Evolutionary conservation across 2,329 filamentous ascomycete genomes (phyloP), one percentile per base, ranked within the genome.

Genomic region (Hypoxylon sp.): DNA sequence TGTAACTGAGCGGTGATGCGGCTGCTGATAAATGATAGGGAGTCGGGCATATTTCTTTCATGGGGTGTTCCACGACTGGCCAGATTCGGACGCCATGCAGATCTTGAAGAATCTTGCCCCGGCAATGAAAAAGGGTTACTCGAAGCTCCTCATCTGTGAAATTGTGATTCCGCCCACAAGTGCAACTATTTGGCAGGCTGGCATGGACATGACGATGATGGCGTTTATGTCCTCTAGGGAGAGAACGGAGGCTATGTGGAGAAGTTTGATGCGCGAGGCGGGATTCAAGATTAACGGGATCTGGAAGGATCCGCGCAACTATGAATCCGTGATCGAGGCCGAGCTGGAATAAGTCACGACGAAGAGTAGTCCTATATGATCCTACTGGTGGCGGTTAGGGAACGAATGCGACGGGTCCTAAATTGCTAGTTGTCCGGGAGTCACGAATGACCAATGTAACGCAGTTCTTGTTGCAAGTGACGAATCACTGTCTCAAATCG

Each of bases 61-160:
- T 31, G 67, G 62, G 1, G 66, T 79, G 13, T 68, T 79, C 8
- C 76, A 79, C 33, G 75, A 79, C 55, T 79, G 74, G 74, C 67
- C 72, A 0, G 73, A 79, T 46, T 64, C 63, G 8, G 63, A 71
- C 15, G 70, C 70, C 0, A 17, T 59, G 3, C 37, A 60, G 13
- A 77, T 78, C 24, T 55, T 79, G 8, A 56, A 60, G 17, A 66
- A 75, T 10, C 55, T 73, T 5, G 62, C 52, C 8, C 65, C 64
- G 11, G 68, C 67, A 13, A 72, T 77, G 69, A 67, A 60, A 24
- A 66, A 55, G 42, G 69, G 74, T 43, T 73, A 77, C 58, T 77
- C 74, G 6, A 75, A 77, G 48, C 37, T 81, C 3, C 62, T 82
- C 13, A 71, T 82, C 31, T 74, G 77, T 27, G 78, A 81, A 38